Evolutionary conservation across 768 basidiomycete species (phyloP), one percentile per base, ranked within the genome.

Genomic region (Tricholoma bakamatsutake): DNA sequence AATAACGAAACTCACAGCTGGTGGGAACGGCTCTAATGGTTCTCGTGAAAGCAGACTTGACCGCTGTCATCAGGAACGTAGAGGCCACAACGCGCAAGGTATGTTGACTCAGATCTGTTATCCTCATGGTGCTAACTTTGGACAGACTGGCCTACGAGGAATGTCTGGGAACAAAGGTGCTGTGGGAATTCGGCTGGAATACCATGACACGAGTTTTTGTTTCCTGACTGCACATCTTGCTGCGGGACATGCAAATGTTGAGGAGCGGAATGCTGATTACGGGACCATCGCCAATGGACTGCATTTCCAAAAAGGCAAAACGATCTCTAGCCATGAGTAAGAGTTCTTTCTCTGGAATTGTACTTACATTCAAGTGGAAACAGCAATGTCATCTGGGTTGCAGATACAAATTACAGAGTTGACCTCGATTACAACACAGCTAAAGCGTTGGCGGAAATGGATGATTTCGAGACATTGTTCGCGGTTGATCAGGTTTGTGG

Each of bases 91-190:
- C 88, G 49, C 85, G 93, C 57, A 99, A 99, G 80, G 95, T 91
- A 56, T 11, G 61, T 46, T 37, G 17, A 9, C 17, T 6, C 2
- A 21, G 28, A 18, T 42, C 13, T 9, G 31, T 39, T 4, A 45
- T 31, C 18, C 18, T 24, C 24, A 7, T 27, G 18, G 1, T 33
- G 9, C 48, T 50, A 12, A 59, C n/a, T 31, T 28, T 40, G 12
- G 11, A 24, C 46, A 92, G 90, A 92, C 90, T n/a, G 90, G 89
- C 39, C 75, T 91, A 40, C 80, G 88, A 33, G 97, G 97, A 11
- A 93, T 98, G 83, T 93, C 93, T 0, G 97, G 94, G 28, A 96
- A 96, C 74, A 96, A 99, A 73, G 97, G 97, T 17, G 97, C 93
- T 1, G 90, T 96, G 11, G 94, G 88, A 5, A 92, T 99, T 59